Base-by-base conservation (phyloP, 2,329 filamentous ascomycete genomes). In the Diaporthe citrichinensis region DNA sequence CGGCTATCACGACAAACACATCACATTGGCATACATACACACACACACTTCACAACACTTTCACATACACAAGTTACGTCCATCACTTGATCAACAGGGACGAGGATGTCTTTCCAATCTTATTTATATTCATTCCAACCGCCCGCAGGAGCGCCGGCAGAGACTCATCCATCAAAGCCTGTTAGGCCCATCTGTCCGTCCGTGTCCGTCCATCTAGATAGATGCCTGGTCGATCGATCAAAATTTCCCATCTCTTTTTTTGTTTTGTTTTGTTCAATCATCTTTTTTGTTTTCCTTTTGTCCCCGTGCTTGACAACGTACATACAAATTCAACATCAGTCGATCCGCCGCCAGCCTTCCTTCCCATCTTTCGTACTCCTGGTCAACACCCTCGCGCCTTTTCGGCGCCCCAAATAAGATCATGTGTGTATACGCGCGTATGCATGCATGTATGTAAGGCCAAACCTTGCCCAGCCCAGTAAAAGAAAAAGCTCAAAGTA, bases 51-150 rank as follows among this genome's bases (percentile, higher is more conserved):
- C 28, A 10, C 17, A 57, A 17, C 51, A 31, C 25, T 17, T 17
- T 20, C 10, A 53, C n/a, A 31, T 17, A 3, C 14, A 55, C 51
- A 55, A 53, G 51, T 15, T 20, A 49, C 20, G 44, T 31, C 17
- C 53, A 57, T 49, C 53, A 28, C 23, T 4, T 2, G 2, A 25
- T 41, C 57, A 62, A n/a, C n/a, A 28, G 1, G 36, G 41, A 12
- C 12, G 3, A 14, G 23, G 3, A 44, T 14, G 8, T 28, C 14
- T 62, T 62, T 62, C 58, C 58, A 62, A 62, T 62, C 58, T 62
- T 62, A 17, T 44, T 62, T 44, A 44, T 62, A 62, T 62, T 44
- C 58, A 62, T 44, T 20, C 53, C n/a, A 55, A 49, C 44, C 44
- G 3, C 39, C 58, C 58, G n/a, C 12, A 62, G n/a, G 58, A 44